Conservation (phyloP, 177 flowering plant species). For the Vitis hybrid region DNA sequence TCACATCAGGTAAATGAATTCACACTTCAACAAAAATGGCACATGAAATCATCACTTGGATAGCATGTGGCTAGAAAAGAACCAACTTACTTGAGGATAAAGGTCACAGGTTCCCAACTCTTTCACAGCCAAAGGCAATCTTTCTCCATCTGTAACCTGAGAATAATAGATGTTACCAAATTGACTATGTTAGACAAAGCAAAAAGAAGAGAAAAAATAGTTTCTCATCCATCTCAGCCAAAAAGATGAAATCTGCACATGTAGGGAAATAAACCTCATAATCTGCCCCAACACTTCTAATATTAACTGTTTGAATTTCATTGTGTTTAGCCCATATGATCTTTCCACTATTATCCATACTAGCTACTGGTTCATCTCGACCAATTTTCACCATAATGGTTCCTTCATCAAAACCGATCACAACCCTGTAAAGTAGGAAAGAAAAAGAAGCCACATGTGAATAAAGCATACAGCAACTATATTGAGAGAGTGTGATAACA, state of each 20-base stretch:
- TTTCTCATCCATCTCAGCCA: conserved; percentile 1
- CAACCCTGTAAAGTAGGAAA: conserved; percentile 48
- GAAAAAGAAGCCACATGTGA: too few species aligned
- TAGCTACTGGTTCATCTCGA: conserved; percentile 88
- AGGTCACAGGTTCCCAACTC: conserved; percentile 75
- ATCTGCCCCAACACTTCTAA: conserved; percentile 88
- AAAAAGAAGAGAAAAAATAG: conserved; percentile 1
- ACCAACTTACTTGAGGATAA: conserved; percentile 55
- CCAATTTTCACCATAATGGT: conserved; percentile 95
- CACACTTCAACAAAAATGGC: neutral
- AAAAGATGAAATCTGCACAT: neutral
- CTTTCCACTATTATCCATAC: conserved; percentile 94
- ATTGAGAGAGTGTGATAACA: neutral
- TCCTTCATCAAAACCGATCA: conserved; percentile 98
- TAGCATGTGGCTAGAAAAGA: neutral
- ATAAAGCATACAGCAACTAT: too few species aligned
- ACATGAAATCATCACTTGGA: neutral
- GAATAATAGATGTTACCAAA: conserved; percentile 2
- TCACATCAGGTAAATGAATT: neutral
- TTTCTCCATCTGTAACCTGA: conserved; percentile 69
- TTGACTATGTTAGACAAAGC: neutral
- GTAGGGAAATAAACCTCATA: conserved; percentile 53
- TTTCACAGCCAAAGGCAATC: conserved; percentile 67
- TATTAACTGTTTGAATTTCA: conserved; percentile 91
- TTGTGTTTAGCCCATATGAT: conserved; percentile 96